Evolutionary conservation across 371 early-diverging fungal species (phyloP).

Genomic region (Nematocida sp.): DNA sequence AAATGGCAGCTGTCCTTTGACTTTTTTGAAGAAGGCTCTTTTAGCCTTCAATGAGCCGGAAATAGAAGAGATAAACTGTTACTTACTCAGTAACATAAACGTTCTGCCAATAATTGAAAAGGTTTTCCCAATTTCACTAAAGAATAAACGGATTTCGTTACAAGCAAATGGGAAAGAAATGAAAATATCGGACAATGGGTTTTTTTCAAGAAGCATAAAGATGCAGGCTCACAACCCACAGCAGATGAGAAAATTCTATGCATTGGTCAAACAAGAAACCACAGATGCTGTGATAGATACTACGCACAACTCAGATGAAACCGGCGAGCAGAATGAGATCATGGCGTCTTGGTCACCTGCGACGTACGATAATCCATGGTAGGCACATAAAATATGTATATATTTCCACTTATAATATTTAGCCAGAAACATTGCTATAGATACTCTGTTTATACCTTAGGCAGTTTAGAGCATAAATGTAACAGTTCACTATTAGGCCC

Average conservation of each 20-base stretch:
- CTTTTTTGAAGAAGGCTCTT: neutral
- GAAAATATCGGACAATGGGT: neutral
- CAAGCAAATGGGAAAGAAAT: constrained; percentile 26
- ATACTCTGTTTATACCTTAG: too few species aligned
- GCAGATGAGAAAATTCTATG: constrained; percentile 39
- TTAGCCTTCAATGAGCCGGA: neutral
- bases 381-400: too few species aligned
- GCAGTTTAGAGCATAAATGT: too few species aligned
- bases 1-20: neutral
- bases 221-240: neutral
- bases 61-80: constrained; percentile 37
- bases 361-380: constrained; percentile 38
- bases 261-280: neutral
- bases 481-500: too few species aligned
- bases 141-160: constrained; percentile 8
- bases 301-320: neutral
- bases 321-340: neutral
- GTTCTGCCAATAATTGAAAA: neutral
- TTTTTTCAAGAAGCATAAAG: constrained; percentile 16
- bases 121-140: constrained; percentile 27
- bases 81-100: constrained; percentile 17
- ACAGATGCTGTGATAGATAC: neutral
- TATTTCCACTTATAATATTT: too few species aligned
- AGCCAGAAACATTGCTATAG: too few species aligned
- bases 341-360: constrained; percentile 23